These are phyloP conservation scores for Salmacisia buchloeana DNA, from an alignment of 1,284 basidiomycete genomes.

Conservation along the genomic window DNA sequence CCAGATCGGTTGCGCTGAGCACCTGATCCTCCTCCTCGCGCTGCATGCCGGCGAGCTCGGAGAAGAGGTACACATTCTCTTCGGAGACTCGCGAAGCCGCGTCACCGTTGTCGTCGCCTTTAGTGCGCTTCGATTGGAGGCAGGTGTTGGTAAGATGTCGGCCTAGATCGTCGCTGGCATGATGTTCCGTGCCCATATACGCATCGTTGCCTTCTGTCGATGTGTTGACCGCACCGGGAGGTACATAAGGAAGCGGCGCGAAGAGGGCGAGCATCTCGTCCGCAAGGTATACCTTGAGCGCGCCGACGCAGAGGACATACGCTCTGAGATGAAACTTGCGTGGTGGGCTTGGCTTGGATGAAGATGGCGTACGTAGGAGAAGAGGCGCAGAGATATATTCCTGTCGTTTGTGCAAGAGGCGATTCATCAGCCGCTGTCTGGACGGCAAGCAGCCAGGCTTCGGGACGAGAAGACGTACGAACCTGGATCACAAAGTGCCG, in stretches of 20 bases:
- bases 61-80: conserved; percentile 34
- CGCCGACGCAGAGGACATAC: conserved; percentile 72
- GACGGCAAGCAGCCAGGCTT: too few species aligned
- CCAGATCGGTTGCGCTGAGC: conserved; percentile 10
- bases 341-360: conserved; percentile 16
- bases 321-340: conserved; percentile 80
- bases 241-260: conserved; percentile 48
- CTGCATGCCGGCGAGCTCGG: conserved; percentile 49
- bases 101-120: conserved; percentile 18
- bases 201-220: conserved; percentile 27
- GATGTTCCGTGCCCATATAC: conserved; percentile 26
- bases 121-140: conserved; percentile 59
- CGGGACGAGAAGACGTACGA: conserved; percentile 24
- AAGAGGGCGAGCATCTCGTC: conserved; percentile 80
- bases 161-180: conserved; percentile 57
- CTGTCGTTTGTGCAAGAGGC: too few species aligned
- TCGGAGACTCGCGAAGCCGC: conserved; percentile 19
- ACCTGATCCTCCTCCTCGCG: not conserved
- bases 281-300: conserved; percentile 58
- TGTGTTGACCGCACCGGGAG: too few species aligned
- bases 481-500: conserved; percentile 97
- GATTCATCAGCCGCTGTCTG: not conserved
- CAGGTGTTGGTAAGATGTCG: conserved; percentile 94
- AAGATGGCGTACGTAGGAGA: conserved; percentile 52
- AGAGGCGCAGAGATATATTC: conserved; percentile 75